Evolutionary conservation across 2,329 filamentous ascomycete species (phyloP).

Genomic region (Neofusicoccum kwambonambiense): DNA sequence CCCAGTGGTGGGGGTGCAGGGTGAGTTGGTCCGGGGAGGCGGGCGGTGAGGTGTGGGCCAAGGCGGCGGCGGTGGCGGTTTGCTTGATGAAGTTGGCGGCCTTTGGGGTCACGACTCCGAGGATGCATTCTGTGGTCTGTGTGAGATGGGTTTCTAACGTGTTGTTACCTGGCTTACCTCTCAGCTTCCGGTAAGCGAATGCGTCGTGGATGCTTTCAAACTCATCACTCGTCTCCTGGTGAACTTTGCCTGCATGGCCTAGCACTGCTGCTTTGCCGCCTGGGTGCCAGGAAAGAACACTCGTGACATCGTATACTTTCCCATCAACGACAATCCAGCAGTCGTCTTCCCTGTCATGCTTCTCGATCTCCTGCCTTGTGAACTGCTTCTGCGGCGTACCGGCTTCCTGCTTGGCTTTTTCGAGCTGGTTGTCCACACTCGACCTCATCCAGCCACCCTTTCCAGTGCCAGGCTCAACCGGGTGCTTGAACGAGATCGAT

Average conservation of each 20-base stretch:
- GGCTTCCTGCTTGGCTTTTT: constrained; percentile 44
- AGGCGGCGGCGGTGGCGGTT: constrained; percentile 42
- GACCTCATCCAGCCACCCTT: constrained; percentile 54
- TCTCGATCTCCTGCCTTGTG: constrained; percentile 54
- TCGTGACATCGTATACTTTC: constrained; percentile 53
- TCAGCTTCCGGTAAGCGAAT: constrained; percentile 51
- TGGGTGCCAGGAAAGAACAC: constrained; percentile 50
- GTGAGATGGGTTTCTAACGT: neutral
- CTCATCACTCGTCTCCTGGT: constrained; percentile 50
- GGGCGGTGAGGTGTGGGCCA: constrained; percentile 32
- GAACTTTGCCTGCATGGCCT: constrained; percentile 51
- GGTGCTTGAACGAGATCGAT: constrained; percentile 48
- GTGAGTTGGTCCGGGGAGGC: constrained; percentile 32
- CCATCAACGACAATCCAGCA: constrained; percentile 56
- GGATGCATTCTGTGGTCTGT: constrained; percentile 45
- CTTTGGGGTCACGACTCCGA: constrained; percentile 52
- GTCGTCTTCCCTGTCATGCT: constrained; percentile 48
- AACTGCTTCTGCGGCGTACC: constrained; percentile 51
- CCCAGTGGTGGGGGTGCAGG: constrained; percentile 48
- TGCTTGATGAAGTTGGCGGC: constrained; percentile 48
- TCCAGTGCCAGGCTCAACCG: constrained; percentile 42
- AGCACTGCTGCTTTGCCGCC: constrained; percentile 51
- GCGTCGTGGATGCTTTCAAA: constrained; percentile 54
- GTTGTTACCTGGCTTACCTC: constrained; percentile 24
- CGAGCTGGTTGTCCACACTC: constrained; percentile 46